These are phyloP conservation scores for Gymnopilus junonius DNA, from an alignment of 768 basidiomycete species.

Conservation along the genomic window DNA sequence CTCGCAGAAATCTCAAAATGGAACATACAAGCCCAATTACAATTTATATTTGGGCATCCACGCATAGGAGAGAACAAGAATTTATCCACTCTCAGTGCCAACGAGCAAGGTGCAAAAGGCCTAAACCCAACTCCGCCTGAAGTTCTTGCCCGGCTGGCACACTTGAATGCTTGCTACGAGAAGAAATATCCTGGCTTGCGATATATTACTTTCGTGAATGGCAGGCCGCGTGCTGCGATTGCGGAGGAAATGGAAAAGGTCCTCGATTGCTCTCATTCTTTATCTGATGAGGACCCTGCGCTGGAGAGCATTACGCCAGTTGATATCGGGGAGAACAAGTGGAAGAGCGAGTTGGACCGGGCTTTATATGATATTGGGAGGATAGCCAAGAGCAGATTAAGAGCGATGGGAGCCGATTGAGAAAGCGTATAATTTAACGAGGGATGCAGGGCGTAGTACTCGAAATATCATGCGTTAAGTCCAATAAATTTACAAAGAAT, in stretches of 20 bases:
- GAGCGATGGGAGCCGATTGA: constrained; percentile 44
- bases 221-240: constrained; percentile 71
- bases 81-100: constrained; percentile 74
- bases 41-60: constrained; percentile 85
- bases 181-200: constrained; percentile 71
- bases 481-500: constrained; percentile 11
- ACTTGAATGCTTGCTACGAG: constrained; percentile 84
- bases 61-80: constrained; percentile 85
- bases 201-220: constrained; percentile 94
- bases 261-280: constrained; percentile 56
- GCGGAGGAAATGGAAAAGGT: constrained; percentile 79
- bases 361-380: constrained; percentile 74
- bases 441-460: constrained; percentile 7
- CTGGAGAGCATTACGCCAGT: constrained; percentile 42
- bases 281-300: constrained; percentile 46
- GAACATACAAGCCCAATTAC: constrained; percentile 52
- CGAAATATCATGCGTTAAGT: constrained; percentile 6
- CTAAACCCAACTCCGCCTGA: constrained; percentile 67
- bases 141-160: constrained; percentile 70
- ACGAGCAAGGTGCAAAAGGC: constrained; percentile 69
- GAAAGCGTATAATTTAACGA: background rate
- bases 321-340: constrained; percentile 46
- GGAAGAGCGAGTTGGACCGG: constrained; percentile 71
- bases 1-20: constrained; percentile 55
- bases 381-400: constrained; percentile 77